Percentiles rank a stretch among this genome's conserved stretches.
Evolutionary conservation across 2,329 filamentous ascomycete genomes (phyloP).

Genomic region (Nigrospora osmanthi): DNA sequence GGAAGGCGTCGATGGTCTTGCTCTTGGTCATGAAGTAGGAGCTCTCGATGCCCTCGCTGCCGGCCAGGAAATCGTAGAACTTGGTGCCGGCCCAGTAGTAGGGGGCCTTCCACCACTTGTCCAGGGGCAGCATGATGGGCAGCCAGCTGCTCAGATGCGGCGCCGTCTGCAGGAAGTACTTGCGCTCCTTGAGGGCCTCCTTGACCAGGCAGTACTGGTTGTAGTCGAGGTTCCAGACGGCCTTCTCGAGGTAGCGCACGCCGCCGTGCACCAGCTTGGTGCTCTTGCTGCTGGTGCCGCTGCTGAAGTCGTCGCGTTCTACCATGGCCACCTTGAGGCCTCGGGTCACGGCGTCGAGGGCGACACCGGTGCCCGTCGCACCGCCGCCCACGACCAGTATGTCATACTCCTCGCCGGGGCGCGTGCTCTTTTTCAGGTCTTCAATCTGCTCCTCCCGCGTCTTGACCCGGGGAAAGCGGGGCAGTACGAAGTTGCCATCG

Average conservation of each 20-base stretch:
- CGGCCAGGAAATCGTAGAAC: slow-evolving; percentile 77
- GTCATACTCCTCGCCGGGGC: slow-evolving; percentile 50
- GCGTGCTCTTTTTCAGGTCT: slow-evolving; percentile 41
- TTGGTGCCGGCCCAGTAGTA: slow-evolving; percentile 76
- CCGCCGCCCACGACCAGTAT: slow-evolving; percentile 64
- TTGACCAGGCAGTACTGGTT: slow-evolving; percentile 64
- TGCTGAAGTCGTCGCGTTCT: slow-evolving; percentile 66
- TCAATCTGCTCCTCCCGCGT: slow-evolving; percentile 56
- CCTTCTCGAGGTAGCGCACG: slow-evolving; percentile 68
- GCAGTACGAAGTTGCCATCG: slow-evolving; percentile 59
- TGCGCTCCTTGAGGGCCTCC: slow-evolving; percentile 66
- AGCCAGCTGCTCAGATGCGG: slow-evolving; percentile 68
- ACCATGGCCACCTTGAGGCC: slow-evolving; percentile 65
- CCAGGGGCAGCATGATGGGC: slow-evolving; percentile 68
- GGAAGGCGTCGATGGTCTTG: slow-evolving; percentile 80
- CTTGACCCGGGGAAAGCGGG: slow-evolving; percentile 57
- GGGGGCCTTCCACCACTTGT: slow-evolving; percentile 70
- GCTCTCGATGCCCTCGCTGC: slow-evolving; percentile 79
- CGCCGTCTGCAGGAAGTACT: slow-evolving; percentile 68
- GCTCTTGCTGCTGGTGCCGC: slow-evolving; percentile 67
- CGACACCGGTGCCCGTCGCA: slow-evolving; percentile 64
- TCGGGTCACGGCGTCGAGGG: slow-evolving; percentile 63
- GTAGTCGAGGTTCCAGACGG: slow-evolving; percentile 69
- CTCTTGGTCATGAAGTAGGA: slow-evolving; percentile 84
- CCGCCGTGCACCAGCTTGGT: slow-evolving; percentile 74